Percentiles rank a stretch among this genome's conserved stretches.
phyloP scores from a whole-genome alignment of 768 basidiomycete species.

The Inosperma sp. region DNA sequence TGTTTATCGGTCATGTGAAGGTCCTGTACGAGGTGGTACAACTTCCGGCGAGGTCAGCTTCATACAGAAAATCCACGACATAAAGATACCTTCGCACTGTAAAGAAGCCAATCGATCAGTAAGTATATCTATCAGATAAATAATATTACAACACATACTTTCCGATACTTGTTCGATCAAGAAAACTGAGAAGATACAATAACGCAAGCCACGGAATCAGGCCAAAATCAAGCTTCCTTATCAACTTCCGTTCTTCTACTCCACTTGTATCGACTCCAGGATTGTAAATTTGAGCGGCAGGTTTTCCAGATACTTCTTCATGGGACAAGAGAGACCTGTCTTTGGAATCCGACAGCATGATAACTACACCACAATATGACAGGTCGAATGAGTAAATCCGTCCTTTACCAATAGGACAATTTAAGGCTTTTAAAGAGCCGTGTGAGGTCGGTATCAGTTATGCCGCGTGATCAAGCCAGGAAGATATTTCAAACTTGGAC shows the following conservation, averaged over 20 bases:
- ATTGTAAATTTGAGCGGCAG: slow-evolving; percentile 34
- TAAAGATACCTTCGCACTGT: slow-evolving; percentile 47
- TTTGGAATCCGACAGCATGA: too few relatives aligned
- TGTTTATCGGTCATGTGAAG: slow-evolving; percentile 58
- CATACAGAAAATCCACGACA: slow-evolving; percentile 1
- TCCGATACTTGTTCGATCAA: slow-evolving; percentile 64
- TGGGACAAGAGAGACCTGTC: not conserved
- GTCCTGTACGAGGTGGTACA: slow-evolving; percentile 55
- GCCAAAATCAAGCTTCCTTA: slow-evolving; percentile 58
- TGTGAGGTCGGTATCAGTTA: too few relatives aligned
- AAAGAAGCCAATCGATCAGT: not conserved
- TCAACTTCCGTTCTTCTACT: slow-evolving; percentile 51
- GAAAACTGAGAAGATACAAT: slow-evolving; percentile 71
- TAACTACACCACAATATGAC: too few relatives aligned
- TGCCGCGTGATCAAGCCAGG: too few relatives aligned
- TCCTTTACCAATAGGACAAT: too few relatives aligned
- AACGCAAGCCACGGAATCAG: slow-evolving; percentile 74
- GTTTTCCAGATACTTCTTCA: not conserved
- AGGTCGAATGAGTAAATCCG: too few relatives aligned
- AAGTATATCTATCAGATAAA: too few relatives aligned
- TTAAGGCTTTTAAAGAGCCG: too few relatives aligned
- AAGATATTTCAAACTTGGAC: too few relatives aligned
- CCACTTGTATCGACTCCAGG: slow-evolving; percentile 48
- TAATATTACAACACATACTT: slow-evolving; percentile 29
- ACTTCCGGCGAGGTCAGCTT: slow-evolving; percentile 28